Percentiles rank a stretch among this genome's conserved stretches.
Conservation (phyloP, 2,329 filamentous ascomycete genomes). For the Diaporthe longicolla region DNA sequence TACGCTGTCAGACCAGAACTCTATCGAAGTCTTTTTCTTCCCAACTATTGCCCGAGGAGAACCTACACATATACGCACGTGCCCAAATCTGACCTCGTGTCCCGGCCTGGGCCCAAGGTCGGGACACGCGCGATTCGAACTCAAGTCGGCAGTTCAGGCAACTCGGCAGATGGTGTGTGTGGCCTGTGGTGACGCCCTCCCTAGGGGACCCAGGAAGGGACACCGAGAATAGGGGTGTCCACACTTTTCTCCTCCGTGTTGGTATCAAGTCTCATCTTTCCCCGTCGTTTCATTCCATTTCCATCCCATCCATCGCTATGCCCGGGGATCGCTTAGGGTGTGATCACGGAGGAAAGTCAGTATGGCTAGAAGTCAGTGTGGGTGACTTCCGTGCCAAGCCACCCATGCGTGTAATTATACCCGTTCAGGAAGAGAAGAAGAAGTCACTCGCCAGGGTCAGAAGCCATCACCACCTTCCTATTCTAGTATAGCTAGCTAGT, state of each 20-base stretch:
- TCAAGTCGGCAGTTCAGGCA: slow-evolving; percentile 6
- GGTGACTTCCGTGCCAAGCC: too few relatives aligned
- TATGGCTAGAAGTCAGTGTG: too few relatives aligned
- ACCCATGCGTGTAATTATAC: too few relatives aligned
- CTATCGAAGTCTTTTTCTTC: slow-evolving; percentile 9
- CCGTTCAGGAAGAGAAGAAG: too few relatives aligned
- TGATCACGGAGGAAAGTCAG: too few relatives aligned
- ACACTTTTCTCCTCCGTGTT: neutral
- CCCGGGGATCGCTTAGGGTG: neutral
- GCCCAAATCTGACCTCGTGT: slow-evolving; percentile 9
- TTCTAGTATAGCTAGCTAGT: too few relatives aligned
- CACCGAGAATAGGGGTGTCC: slow-evolving; percentile 24
- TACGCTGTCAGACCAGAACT: slow-evolving; percentile 18
- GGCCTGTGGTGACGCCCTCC: slow-evolving; percentile 14
- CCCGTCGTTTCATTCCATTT: slow-evolving; percentile 36
- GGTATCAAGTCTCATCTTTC: slow-evolving; percentile 28
- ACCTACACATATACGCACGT: neutral
- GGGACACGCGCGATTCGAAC: slow-evolving; percentile 5
- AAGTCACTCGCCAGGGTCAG: too few relatives aligned
- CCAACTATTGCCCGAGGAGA: slow-evolving; percentile 16
- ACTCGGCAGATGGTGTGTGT: slow-evolving; percentile 15
- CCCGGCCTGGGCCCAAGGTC: neutral
- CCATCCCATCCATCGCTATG: slow-evolving; percentile 33
- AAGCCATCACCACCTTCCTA: too few relatives aligned
- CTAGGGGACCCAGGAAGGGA: slow-evolving; percentile 11